Evolutionary conservation across 306 rosid genomes (phyloP), one percentile per base, ranked within the genome.

Genomic region (Vigna trinervia): DNA sequence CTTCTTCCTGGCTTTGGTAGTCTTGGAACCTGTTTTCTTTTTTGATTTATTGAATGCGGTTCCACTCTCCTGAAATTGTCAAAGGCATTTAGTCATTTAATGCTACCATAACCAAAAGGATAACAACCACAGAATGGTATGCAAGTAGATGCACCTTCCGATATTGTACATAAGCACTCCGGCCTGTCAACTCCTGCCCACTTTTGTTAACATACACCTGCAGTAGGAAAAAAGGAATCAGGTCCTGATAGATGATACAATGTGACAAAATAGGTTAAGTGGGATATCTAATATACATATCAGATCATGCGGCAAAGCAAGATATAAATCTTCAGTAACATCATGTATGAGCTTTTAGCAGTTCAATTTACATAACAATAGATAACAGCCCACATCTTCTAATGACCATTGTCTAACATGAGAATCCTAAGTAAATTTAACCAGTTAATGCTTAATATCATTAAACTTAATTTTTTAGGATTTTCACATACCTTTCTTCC

Each of bases 131-230:
- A 63, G 43, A 61, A 17, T 50, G 59, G 53, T 15, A 73, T 50
- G 74, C 19, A 32, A 50, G 51, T 28, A 34, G 15, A 72, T 41
- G 74, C 79, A 90, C 98, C 95, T 84, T 90, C 84, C 80, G 81
- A 78, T 92, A 90, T 10, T 78, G 87, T 69, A 67, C 83, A 75
- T 90, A 92, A 22, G 97, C 98, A 23, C 8, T 13, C 63, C 32
- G 83, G 45, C 98, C 98, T 3, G 92, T 81, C 82, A 89, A 53
- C 78, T 94, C 95, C 85, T 92, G 76, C 78, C 97, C 96, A 63
- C 54, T 76, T 87, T 85, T 86, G 82, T 78, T 85, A 61, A 88
- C 91, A 87, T 94, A 92, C 70, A 92, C 96, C 98, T 94, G 85
- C 67, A 61, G 69, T 20, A 66, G 45, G 73, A 69, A 45, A 60